A percentile compares a stretch with the other conserved stretches of the same genome.
These are phyloP conservation scores for Penicillium maclennaniae DNA, from an alignment of 495 filamentous ascomycete species.

Conservation along the genomic window DNA sequence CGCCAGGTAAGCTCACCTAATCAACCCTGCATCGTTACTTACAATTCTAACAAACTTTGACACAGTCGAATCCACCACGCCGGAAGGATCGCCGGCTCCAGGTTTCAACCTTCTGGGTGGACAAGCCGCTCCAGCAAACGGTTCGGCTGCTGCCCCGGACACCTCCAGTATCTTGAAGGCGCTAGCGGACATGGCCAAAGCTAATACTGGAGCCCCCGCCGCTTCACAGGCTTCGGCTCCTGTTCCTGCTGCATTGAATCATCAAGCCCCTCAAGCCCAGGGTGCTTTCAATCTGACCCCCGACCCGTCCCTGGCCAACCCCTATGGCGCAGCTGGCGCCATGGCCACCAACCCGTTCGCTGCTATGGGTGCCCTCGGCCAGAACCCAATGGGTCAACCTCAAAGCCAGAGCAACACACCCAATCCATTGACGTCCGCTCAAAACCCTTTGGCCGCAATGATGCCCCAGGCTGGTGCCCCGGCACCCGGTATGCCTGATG, in stretches of 20 bases:
- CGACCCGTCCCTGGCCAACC: slow-evolving; percentile 51
- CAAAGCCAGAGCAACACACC: slow-evolving; percentile 43
- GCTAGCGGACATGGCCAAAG: slow-evolving; percentile 79
- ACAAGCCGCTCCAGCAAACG: slow-evolving; percentile 21
- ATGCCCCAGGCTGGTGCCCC: slow-evolving; percentile 38
- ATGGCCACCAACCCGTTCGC: slow-evolving; percentile 48
- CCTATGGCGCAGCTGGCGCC: slow-evolving; percentile 48
- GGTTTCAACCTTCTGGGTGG: slow-evolving; percentile 40
- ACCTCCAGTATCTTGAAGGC: slow-evolving; percentile 75
- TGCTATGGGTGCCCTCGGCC: slow-evolving; percentile 36
- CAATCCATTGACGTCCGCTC: slow-evolving; percentile 36
- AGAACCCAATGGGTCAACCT: slow-evolving; percentile 46
- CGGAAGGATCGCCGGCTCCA: slow-evolving; percentile 70
- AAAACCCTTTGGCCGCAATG: slow-evolving; percentile 47
- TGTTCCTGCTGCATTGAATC: slow-evolving; percentile 51
- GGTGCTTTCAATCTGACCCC: slow-evolving; percentile 31
- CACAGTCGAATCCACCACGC: slow-evolving; percentile 71
- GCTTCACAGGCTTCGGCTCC: slow-evolving; percentile 46
- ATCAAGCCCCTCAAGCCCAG: slow-evolving; percentile 40
- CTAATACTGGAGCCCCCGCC: slow-evolving; percentile 63
- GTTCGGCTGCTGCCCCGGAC: slow-evolving; percentile 45
- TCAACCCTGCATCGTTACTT: background rate
- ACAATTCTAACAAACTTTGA: slow-evolving; percentile 20
- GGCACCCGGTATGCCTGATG: slow-evolving; percentile 32
- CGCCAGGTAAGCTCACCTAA: slow-evolving; percentile 55